Evolutionary conservation across 768 basidiomycete genomes (phyloP), one percentile per base, ranked within the genome.

Genomic region (Suillus subaureus): DNA sequence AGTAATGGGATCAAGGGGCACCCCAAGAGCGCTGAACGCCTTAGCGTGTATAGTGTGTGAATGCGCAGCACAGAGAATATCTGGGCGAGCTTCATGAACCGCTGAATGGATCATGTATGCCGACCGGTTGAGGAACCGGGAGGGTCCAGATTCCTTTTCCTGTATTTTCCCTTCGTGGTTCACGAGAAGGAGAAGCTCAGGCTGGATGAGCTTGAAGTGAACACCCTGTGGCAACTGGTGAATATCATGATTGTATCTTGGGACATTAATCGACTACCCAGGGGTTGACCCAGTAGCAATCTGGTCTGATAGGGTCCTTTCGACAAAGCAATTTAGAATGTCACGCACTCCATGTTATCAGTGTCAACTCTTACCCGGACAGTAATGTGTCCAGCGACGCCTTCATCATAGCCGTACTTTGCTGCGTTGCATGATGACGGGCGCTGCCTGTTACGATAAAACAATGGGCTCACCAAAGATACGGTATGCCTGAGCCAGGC

Each of bases 381-480:
- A 33, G 84, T 84, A 67, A 85, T 85, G 67, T 85, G 83, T 1
- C 84, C 84, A 18, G 83, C 81, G 39, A 82, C 75, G 37, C 83
- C 84, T 66, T 84, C 82, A 54, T 79, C 81, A 66, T 79, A 84
- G 26, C 83, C 83, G 35, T 79, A 70, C 61, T 81, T 69, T 57
- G n/a, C 45, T 28, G 60, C 26, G 21, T 31, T 57, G 43, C 31
- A n/a, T n/a, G 61, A 77, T 77, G 37, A 52, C 39, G 28, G 16
- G 26, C 26, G 28, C 51, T 28, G 21, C 6, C 2, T 2, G 6
- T 39, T 18, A 18, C 9, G 23, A 28, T 11, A 9, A 21, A n/a
- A 15, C 39, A 40, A 58, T 18, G 45, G 49, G 23, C 73, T 58
- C 58, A 83, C 80, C 81, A 65, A 83, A 82, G 57, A 83, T 81